Conservation (phyloP, 2,329 filamentous ascomycete genomes). For the Alternaria gaisen region DNA sequence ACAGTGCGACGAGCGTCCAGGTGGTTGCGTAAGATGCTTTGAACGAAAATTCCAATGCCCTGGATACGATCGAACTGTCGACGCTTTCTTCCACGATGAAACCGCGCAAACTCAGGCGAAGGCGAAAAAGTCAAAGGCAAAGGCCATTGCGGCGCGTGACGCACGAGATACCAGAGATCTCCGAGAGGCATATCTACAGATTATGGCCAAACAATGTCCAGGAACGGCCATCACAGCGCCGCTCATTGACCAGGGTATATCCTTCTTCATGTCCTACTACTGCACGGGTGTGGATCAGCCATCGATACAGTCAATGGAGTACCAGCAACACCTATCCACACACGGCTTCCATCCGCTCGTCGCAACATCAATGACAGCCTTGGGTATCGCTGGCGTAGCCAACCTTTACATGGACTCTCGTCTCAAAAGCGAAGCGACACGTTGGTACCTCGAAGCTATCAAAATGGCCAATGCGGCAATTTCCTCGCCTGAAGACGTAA, state of each 20-base stretch:
- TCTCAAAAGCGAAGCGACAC: slow-evolving; percentile 40
- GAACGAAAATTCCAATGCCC: slow-evolving; percentile 38
- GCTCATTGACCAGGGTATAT: slow-evolving; percentile 43
- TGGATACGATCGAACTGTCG: slow-evolving; percentile 42
- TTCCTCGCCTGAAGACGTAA: slow-evolving; percentile 34
- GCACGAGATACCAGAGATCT: slow-evolving; percentile 16
- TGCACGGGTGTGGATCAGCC: slow-evolving; percentile 40
- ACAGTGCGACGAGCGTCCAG: slow-evolving; percentile 44
- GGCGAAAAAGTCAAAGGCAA: slow-evolving; percentile 41
- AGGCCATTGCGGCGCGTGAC: slow-evolving; percentile 40
- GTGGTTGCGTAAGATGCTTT: slow-evolving; percentile 39
- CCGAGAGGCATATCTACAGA: slow-evolving; percentile 2
- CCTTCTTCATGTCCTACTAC: slow-evolving; percentile 45
- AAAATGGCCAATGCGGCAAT: slow-evolving; percentile 45
- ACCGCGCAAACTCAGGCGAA: slow-evolving; percentile 38
- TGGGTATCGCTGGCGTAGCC: slow-evolving; percentile 45
- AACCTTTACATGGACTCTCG: slow-evolving; percentile 38
- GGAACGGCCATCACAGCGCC: slow-evolving; percentile 28
- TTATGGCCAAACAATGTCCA: slow-evolving; percentile 21
- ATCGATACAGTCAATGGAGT: slow-evolving; percentile 31
- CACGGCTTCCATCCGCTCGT: slow-evolving; percentile 45
- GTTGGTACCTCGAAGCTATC: slow-evolving; percentile 45
- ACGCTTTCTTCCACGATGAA: slow-evolving; percentile 45
- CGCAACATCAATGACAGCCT: slow-evolving; percentile 46
- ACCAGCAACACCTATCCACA: slow-evolving; percentile 38